Conservation (phyloP, 345 rosid species). For the Brassica napus region Da-Ae NC_063435.1:12252501-12253000, state of each 20-base stretch:
- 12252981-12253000: conserved; percentile 78
- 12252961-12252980: conserved; percentile 91
- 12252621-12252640: conserved; percentile 27
- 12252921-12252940: conserved; percentile 65
- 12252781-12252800: conserved; percentile 60
- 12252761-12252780: conserved; percentile 42
- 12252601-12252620: conserved; percentile 20
- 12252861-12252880: conserved; percentile 71
- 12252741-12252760: conserved; percentile 31
- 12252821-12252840: conserved; percentile 76
- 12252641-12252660: conserved; percentile 65
- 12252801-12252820: conserved; percentile 55
- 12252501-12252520: conserved; percentile 24
- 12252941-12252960: conserved; percentile 87
- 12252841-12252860: conserved; percentile 63
- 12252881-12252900: conserved; percentile 58
- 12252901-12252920: conserved; percentile 66
- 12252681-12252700: conserved; percentile 15
- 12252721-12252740: conserved; percentile 1
- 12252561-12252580: conserved; percentile 28
- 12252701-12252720: neutral
- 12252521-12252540: conserved; percentile 25
- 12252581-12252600: conserved; percentile 3
- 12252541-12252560: conserved; percentile 32
- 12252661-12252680: conserved; percentile 60